phyloP scores from a whole-genome alignment of 345 rosid species.

The Rhizophora apiculata region DNA sequence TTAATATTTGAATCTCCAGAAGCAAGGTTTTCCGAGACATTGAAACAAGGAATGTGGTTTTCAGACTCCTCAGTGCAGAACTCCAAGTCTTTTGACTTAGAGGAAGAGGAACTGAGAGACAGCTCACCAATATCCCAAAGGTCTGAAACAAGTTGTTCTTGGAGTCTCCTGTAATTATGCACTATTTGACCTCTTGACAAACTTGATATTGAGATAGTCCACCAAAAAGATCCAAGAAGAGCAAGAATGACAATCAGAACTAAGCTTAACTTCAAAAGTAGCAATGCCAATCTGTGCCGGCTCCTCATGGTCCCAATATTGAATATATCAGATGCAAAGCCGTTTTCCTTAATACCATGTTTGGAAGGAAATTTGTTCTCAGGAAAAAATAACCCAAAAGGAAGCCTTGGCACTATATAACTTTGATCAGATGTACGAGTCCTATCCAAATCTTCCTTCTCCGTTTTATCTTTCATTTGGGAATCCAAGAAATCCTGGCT shows the following conservation, averaged over 20 bases:
- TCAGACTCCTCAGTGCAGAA: constrained; percentile 69
- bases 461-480: constrained; percentile 74
- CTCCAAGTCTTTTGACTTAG: constrained; percentile 70
- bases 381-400: constrained; percentile 45
- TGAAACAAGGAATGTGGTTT: constrained; percentile 84
- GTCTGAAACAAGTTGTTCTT: constrained; percentile 84
- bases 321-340: constrained; percentile 54
- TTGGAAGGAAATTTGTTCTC: constrained; percentile 61
- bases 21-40: constrained; percentile 54
- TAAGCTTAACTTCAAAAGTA: constrained; percentile 69
- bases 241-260: constrained; percentile 63
- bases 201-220: constrained; percentile 78
- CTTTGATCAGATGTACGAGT: constrained; percentile 51
- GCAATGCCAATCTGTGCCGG: constrained; percentile 56
- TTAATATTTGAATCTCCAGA: constrained; percentile 50
- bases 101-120: constrained; percentile 67
- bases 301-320: constrained; percentile 46
- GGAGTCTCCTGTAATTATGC: constrained; percentile 78
- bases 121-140: constrained; percentile 91
- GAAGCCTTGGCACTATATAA: constrained; percentile 50
- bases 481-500: constrained; percentile 61
- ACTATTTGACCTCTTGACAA: constrained; percentile 65
- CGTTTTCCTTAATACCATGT: constrained; percentile 49
- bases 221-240: constrained; percentile 82
- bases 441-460: constrained; percentile 57